Percentiles rank a stretch among this genome's conserved stretches.
Conservation (phyloP, 495 filamentous ascomycete genomes). For the Margaritispora aquatica region DNA sequence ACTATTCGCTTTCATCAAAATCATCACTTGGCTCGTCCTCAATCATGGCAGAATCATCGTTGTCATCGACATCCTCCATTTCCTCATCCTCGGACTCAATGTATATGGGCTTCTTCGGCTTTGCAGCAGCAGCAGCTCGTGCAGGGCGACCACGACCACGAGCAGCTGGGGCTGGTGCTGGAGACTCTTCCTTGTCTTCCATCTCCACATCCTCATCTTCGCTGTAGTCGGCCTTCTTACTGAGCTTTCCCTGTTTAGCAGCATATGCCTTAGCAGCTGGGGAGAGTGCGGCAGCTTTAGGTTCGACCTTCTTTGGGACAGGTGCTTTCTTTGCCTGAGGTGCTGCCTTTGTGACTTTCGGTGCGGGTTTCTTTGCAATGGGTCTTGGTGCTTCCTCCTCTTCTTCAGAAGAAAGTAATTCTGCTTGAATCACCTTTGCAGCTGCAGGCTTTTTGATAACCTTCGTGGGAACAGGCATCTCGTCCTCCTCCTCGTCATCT, state of each 20-base stretch:
- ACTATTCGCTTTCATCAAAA: slow-evolving; percentile 22
- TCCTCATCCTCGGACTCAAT: slow-evolving; percentile 24
- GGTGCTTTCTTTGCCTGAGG: slow-evolving; percentile 28
- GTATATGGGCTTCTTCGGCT: slow-evolving; percentile 24
- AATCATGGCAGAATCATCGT: slow-evolving; percentile 31
- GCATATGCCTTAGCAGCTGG: slow-evolving; percentile 82
- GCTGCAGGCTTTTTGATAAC: slow-evolving; percentile 29
- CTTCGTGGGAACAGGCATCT: slow-evolving; percentile 26
- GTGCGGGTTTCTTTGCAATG: slow-evolving; percentile 25
- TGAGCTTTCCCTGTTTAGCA: slow-evolving; percentile 56
- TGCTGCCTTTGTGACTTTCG: slow-evolving; percentile 24
- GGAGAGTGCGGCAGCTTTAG: slow-evolving; percentile 50
- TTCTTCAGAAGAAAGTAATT: not conserved
- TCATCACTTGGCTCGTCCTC: slow-evolving; percentile 30
- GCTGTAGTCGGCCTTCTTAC: slow-evolving; percentile 32
- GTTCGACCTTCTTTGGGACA: slow-evolving; percentile 21
- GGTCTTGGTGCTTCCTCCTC: slow-evolving; percentile 3
- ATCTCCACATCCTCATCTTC: slow-evolving; percentile 40
- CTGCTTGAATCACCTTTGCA: not conserved
- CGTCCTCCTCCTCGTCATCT: slow-evolving; percentile 37
- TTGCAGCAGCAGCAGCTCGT: slow-evolving; percentile 19
- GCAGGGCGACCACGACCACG: slow-evolving; percentile 30
- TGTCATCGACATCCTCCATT: slow-evolving; percentile 39
- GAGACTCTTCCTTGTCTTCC: slow-evolving; percentile 33
- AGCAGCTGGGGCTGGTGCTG: slow-evolving; percentile 28